phyloP scores from a whole-genome alignment of 2,329 filamentous ascomycete species.

The Penicillium verrucosum region DNA sequence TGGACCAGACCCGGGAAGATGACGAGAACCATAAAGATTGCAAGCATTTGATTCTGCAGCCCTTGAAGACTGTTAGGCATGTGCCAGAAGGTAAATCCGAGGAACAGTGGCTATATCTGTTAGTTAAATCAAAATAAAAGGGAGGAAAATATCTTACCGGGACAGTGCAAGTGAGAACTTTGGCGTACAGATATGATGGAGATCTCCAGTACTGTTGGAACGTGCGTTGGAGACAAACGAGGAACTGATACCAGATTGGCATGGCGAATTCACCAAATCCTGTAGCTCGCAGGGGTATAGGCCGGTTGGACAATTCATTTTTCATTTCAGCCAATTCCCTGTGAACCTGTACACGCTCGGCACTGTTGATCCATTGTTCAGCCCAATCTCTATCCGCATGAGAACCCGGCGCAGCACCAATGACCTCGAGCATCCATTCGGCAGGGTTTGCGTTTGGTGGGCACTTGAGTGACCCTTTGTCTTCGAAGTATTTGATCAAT shows the following conservation, averaged over 20 bases:
- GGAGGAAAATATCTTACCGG: constrained; percentile 56
- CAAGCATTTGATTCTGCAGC: constrained; percentile 85
- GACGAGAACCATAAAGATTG: constrained; percentile 76
- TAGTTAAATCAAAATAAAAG: background rate
- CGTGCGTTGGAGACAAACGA: constrained; percentile 66
- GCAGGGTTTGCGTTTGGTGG: constrained; percentile 65
- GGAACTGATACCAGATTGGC: constrained; percentile 64
- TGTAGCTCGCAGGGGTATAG: constrained; percentile 42
- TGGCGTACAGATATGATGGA: constrained; percentile 82
- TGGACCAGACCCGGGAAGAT: constrained; percentile 64
- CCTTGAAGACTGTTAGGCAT: constrained; percentile 71
- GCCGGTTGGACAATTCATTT: constrained; percentile 29
- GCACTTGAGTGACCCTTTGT: constrained; percentile 60
- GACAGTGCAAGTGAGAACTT: constrained; percentile 63
- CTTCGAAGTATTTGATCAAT: constrained; percentile 62
- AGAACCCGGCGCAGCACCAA: constrained; percentile 62
- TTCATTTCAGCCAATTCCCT: constrained; percentile 44
- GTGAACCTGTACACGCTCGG: constrained; percentile 56
- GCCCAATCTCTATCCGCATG: constrained; percentile 63
- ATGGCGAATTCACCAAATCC: constrained; percentile 75
- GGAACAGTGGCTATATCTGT: constrained; percentile 59
- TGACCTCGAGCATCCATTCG: constrained; percentile 67
- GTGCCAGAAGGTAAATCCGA: constrained; percentile 76
- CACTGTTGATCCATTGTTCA: constrained; percentile 57
- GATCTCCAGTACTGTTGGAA: constrained; percentile 91